A percentile compares a stretch with the other conserved stretches of the same genome.
phyloP scores from a whole-genome alignment of 805 yeast species.

The Lipomyces japonicus region DNA sequence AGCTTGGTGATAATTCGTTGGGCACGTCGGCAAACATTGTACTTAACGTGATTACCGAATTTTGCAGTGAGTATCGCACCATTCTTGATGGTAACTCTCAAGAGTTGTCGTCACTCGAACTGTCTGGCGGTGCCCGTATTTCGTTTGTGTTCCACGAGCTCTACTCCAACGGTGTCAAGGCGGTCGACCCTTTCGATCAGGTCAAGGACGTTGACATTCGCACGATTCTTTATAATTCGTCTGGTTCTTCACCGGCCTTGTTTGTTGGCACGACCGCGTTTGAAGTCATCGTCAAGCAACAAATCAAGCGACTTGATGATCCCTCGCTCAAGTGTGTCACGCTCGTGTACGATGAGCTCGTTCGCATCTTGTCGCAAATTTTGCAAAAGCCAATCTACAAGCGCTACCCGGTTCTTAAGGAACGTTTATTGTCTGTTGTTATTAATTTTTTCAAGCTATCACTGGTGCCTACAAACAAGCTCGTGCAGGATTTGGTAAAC shows the following conservation, averaged over 20 bases:
- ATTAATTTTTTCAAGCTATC: slow-evolving; percentile 76
- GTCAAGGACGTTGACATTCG: slow-evolving; percentile 93
- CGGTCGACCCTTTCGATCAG: slow-evolving; percentile 94
- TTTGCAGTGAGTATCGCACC: slow-evolving; percentile 85
- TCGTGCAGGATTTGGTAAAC: slow-evolving; percentile 75
- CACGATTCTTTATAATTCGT: slow-evolving; percentile 93
- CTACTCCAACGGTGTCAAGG: slow-evolving; percentile 83
- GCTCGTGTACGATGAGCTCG: slow-evolving; percentile 89
- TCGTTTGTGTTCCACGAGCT: slow-evolving; percentile 96
- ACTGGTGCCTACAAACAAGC: slow-evolving; percentile 76
- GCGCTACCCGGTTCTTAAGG: slow-evolving; percentile 88
- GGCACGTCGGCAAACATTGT: slow-evolving; percentile 89
- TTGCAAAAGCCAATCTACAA: slow-evolving; percentile 74
- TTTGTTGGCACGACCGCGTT: slow-evolving; percentile 97
- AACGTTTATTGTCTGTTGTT: slow-evolving; percentile 74
- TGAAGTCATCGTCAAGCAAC: slow-evolving; percentile 92
- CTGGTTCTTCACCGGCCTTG: slow-evolving; percentile 93
- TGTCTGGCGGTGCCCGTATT: slow-evolving; percentile 97
- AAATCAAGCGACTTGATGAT: slow-evolving; percentile 89
- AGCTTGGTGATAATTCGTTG: slow-evolving; percentile 61
- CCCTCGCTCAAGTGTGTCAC: slow-evolving; percentile 86
- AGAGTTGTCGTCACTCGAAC: slow-evolving; percentile 82
- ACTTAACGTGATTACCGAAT: slow-evolving; percentile 84
- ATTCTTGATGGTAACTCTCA: slow-evolving; percentile 89
- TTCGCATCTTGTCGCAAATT: slow-evolving; percentile 81